Evolutionary conservation across 345 rosid species (phyloP).

Genomic region (Hypericum androsaemum): DNA sequence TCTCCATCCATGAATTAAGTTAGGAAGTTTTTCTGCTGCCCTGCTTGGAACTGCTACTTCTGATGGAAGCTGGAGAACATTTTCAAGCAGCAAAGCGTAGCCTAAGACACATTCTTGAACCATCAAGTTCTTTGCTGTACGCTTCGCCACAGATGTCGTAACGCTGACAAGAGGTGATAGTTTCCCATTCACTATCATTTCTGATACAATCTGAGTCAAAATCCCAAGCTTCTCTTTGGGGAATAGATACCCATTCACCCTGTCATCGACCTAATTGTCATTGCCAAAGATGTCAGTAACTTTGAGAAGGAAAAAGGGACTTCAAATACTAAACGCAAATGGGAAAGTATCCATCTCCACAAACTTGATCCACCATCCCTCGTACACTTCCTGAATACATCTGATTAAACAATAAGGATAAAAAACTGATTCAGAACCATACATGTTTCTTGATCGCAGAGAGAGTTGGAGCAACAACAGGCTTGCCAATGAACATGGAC

Average conservation of each 20-base stretch:
- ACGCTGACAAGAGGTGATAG: conserved; percentile 48
- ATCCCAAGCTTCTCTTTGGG: conserved; percentile 54
- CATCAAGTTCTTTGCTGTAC: conserved; percentile 62
- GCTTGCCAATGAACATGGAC: conserved; percentile 76
- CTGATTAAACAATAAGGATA: no score
- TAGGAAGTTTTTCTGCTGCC: conserved; percentile 35
- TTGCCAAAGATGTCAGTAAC: conserved; percentile 39
- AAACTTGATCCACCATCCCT: no score
- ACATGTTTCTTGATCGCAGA: conserved; percentile 65
- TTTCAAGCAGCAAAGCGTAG: conserved; percentile 55
- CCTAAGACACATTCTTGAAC: conserved; percentile 64
- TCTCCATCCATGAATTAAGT: conserved; percentile 58
- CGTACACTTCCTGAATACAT: no score
- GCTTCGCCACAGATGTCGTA: conserved; percentile 52
- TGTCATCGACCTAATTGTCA: conserved; percentile 70
- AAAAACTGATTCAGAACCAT: conserved; percentile 21
- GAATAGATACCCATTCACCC: conserved; percentile 80
- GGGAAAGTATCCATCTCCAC: background rate
- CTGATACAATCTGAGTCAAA: conserved; percentile 47
- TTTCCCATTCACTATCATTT: conserved; percentile 47
- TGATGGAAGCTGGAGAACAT: conserved; percentile 64
- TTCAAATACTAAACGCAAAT: background rate
- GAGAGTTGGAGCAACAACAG: conserved; percentile 76
- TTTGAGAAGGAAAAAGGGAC: conserved; percentile 1
- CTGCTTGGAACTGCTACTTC: conserved; percentile 66